Conservation (phyloP, 1,139 yeast species). For the Trichomonascaceae sp. region DNA sequence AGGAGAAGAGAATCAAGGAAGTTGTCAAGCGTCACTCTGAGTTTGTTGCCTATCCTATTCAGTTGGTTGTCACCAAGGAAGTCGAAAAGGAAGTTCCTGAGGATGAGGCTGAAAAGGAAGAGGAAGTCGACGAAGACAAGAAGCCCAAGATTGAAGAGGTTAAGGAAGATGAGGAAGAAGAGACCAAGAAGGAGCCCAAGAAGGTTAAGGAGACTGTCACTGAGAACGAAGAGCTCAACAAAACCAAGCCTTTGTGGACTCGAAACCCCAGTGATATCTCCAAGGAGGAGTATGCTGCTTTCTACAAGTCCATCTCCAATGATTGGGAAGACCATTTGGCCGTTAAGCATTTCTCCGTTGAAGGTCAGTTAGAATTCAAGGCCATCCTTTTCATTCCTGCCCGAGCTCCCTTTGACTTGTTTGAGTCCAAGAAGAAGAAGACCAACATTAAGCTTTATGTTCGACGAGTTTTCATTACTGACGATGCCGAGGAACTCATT, state of each 20-base stretch:
- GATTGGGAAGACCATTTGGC: conserved; percentile 99
- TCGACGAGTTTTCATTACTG: conserved; percentile 99
- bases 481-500: conserved; percentile 97
- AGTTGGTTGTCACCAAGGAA: conserved; percentile 97
- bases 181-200: conserved; percentile 61
- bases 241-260: conserved; percentile 99
- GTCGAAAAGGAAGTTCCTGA: conserved; percentile 93
- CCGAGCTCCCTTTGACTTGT: conserved; percentile 99
- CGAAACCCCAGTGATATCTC: conserved; percentile 97
- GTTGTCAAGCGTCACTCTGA: conserved; percentile 99
- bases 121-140: conserved; percentile 52
- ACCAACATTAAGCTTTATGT: conserved; percentile 97
- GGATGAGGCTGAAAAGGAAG: conserved; percentile 55
- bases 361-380: conserved; percentile 99
- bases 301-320: conserved; percentile 98
- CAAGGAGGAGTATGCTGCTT: conserved; percentile 97
- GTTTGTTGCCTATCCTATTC: conserved; percentile 98
- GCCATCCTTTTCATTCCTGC: conserved; percentile 97
- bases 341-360: conserved; percentile 99
- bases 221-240: conserved; percentile 96
- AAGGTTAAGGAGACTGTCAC: conserved; percentile 80
- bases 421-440: conserved; percentile 98
- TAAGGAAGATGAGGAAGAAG: conserved; percentile 65
- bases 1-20: conserved; percentile 99
- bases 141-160: conserved; percentile 63